phyloP scores from a whole-genome alignment of 768 basidiomycete species.

The Hypholoma sublateritium region DNA sequence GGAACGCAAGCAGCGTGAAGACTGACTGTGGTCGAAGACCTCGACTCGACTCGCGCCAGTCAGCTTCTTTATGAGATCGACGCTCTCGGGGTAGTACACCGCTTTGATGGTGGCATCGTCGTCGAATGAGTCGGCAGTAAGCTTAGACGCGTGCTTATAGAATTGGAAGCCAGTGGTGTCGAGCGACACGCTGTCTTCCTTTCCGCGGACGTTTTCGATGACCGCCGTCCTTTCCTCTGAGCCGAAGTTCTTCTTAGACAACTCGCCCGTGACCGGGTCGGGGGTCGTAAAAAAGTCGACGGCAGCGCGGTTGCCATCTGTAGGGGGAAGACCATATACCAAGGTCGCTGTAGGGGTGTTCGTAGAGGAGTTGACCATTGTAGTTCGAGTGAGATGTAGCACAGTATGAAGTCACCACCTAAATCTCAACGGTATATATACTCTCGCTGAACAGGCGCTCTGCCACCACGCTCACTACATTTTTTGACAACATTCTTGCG shows the following conservation, averaged over 20 bases:
- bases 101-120: slow-evolving; percentile 50
- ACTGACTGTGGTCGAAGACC: slow-evolving; percentile 64
- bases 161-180: slow-evolving; percentile 56
- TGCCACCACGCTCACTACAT: no score
- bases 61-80: slow-evolving; percentile 54
- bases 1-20: no score
- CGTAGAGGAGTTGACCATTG: not conserved
- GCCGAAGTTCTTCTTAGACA: slow-evolving; percentile 34
- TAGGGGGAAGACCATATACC: slow-evolving; percentile 36
- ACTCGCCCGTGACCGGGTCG: slow-evolving; percentile 31
- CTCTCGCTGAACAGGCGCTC: no score
- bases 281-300: slow-evolving; percentile 30
- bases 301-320: slow-evolving; percentile 36
- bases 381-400: no score
- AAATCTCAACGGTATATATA: no score
- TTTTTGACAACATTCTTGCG: no score
- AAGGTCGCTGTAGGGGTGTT: slow-evolving; percentile 30
- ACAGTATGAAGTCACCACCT: no score
- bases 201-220: slow-evolving; percentile 56
- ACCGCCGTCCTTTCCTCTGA: slow-evolving; percentile 27
- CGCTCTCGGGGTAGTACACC: slow-evolving; percentile 63
- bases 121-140: slow-evolving; percentile 37
- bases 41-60: slow-evolving; percentile 59
- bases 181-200: slow-evolving; percentile 42
- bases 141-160: slow-evolving; percentile 36